Conservation (phyloP, 1,284 basidiomycete species). For the Boletus sp. region DNA sequence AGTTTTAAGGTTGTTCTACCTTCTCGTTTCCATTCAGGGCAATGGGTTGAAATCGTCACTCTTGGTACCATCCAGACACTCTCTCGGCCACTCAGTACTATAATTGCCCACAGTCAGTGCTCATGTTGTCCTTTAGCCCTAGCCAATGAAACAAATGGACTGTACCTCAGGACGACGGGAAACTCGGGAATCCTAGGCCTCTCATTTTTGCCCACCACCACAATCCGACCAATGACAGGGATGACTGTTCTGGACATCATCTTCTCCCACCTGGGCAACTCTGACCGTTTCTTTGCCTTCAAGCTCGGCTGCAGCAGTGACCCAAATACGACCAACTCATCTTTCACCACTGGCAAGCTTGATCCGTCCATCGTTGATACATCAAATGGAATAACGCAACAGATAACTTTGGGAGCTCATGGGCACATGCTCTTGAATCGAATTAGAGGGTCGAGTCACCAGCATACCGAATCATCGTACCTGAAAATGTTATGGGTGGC, state of each 20-base stretch:
- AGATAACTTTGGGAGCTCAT: no score
- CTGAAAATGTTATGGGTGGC: no score
- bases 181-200: slow-evolving; percentile 63
- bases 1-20: slow-evolving; percentile 49
- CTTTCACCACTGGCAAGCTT: slow-evolving; percentile 56
- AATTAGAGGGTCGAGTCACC: no score
- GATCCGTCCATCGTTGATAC: slow-evolving; percentile 44
- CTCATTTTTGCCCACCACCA: slow-evolving; percentile 51
- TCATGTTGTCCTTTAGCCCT: slow-evolving; percentile 43
- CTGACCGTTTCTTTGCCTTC: slow-evolving; percentile 54
- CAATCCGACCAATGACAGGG: slow-evolving; percentile 51
- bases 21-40: slow-evolving; percentile 52
- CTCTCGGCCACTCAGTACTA: slow-evolving; percentile 41
- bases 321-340: slow-evolving; percentile 41
- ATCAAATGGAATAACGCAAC: slow-evolving; percentile 36
- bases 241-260: slow-evolving; percentile 53
- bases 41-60: slow-evolving; percentile 47
- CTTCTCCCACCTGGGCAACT: slow-evolving; percentile 47
- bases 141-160: slow-evolving; percentile 48
- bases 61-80: slow-evolving; percentile 47
- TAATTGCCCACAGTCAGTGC: background rate
- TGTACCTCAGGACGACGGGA: slow-evolving; percentile 50
- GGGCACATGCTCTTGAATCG: no score
- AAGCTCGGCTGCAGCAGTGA: slow-evolving; percentile 46
- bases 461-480: no score